Evolutionary conservation across 495 filamentous ascomycete genomes (phyloP).

Genomic region (Neurospora sp.): DNA sequence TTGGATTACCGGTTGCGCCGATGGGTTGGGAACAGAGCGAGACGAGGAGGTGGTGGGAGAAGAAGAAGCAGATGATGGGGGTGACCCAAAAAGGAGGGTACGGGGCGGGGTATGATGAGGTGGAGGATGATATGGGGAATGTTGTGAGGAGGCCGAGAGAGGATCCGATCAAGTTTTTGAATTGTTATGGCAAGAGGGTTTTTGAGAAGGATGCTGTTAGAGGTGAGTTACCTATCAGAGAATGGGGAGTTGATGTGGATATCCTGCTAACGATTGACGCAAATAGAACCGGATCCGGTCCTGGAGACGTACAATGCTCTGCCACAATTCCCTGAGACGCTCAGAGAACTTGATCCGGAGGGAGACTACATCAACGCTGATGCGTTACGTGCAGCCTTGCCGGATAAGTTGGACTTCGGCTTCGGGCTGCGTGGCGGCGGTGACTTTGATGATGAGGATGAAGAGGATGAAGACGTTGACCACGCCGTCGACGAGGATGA

Average conservation of each 20-base stretch:
- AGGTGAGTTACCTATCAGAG: no score
- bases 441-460: not conserved
- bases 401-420: conserved; percentile 1
- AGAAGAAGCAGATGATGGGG: not conserved
- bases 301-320: not conserved
- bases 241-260: no score
- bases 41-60: not conserved
- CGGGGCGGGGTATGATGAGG: not conserved
- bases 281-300: conserved; percentile 1
- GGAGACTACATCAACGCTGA: not conserved
- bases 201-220: conserved; percentile 4
- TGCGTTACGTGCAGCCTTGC: conserved; percentile 1
- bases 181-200: conserved; percentile 1
- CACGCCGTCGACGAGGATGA: not conserved
- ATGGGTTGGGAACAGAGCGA: conserved; percentile 5
- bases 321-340: not conserved
- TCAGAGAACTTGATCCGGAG: not conserved
- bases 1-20: conserved; percentile 20
- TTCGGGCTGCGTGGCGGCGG: conserved; percentile 14
- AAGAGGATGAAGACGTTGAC: not conserved
- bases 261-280: no score
- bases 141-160: not conserved
- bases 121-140: conserved; percentile 2
- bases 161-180: conserved; percentile 7
- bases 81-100: not conserved